Evolutionary conservation across 345 rosid species (phyloP).

Genomic region (Aegle marmelos): DNA sequence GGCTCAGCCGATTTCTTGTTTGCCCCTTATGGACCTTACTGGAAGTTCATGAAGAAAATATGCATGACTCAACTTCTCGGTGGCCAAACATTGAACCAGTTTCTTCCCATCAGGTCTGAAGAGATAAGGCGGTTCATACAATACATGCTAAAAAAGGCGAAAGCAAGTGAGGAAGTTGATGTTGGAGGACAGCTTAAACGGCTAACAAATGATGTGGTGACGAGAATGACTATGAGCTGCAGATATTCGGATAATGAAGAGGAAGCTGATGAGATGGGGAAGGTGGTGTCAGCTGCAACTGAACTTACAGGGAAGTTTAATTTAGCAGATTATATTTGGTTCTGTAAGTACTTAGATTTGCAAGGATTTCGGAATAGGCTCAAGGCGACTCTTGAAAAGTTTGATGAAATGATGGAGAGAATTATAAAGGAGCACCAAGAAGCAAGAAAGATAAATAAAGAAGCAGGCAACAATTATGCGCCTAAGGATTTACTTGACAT

Average conservation of each 20-base stretch:
- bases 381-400: constrained; percentile 31
- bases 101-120: constrained; percentile 36
- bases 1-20: constrained; percentile 53
- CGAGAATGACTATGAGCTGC: constrained; percentile 45
- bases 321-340: constrained; percentile 52
- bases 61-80: constrained; percentile 49
- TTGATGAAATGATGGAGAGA: constrained; percentile 41
- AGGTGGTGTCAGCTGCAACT: constrained; percentile 33
- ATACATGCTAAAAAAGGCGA: constrained; percentile 29
- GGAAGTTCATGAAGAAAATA: constrained; percentile 68
- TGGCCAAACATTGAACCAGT: constrained; percentile 32
- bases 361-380: constrained; percentile 39
- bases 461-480: constrained; percentile 3
- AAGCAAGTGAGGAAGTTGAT: constrained; percentile 28
- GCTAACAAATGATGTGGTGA: constrained; percentile 35
- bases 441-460: constrained; percentile 29
- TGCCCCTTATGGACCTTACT: constrained; percentile 57
- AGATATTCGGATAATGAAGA: constrained; percentile 32
- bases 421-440: constrained; percentile 47
- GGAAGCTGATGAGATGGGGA: constrained; percentile 36
- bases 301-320: constrained; percentile 48
- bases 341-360: constrained; percentile 53
- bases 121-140: constrained; percentile 32
- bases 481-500: constrained; percentile 47
- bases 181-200: constrained; percentile 44